Percentiles rank a stretch among this genome's conserved stretches.
Conservation (phyloP, 495 filamentous ascomycete genomes). For the Copromyces sp. region DNA sequence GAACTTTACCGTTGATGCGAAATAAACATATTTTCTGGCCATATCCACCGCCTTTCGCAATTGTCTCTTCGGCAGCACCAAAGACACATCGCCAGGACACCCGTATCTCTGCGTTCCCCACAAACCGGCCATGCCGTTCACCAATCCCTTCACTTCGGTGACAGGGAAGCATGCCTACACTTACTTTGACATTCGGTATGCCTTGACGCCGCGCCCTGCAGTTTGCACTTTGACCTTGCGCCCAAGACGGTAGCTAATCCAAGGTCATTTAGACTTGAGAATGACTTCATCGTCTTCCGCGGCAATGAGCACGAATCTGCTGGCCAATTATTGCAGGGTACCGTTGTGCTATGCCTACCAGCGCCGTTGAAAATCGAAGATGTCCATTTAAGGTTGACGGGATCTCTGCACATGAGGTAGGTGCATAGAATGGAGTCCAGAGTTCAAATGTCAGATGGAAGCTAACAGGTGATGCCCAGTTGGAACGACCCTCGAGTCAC, state of each 20-base stretch:
- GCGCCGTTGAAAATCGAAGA: conserved; percentile 60
- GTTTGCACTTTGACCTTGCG: not conserved
- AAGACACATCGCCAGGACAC: not conserved
- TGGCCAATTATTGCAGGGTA: conserved; percentile 63
- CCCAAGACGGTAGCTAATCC: not conserved
- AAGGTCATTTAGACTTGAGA: conserved; percentile 49
- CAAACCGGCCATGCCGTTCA: conserved; percentile 34
- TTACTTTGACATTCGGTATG: conserved; percentile 48
- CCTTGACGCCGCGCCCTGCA: not conserved
- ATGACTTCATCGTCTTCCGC: conserved; percentile 70
- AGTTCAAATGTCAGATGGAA: not conserved
- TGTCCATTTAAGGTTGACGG: conserved; percentile 61
- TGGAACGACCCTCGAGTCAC: conserved; percentile 42
- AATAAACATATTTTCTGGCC: not conserved
- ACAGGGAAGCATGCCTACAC: conserved; percentile 31
- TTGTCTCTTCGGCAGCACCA: not conserved
- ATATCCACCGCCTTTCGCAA: not conserved
- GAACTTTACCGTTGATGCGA: not conserved
- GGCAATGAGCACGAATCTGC: conserved; percentile 66
- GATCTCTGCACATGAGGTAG: conserved; percentile 59
- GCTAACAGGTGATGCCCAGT: conserved; percentile 17
- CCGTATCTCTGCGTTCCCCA: not conserved
- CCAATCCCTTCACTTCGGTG: conserved; percentile 39
- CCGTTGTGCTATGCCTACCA: conserved; percentile 63
- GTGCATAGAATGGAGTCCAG: conserved; percentile 9